Percentiles rank a stretch among this genome's conserved stretches.
Evolutionary conservation across 2,329 filamentous ascomycete genomes (phyloP).

Genomic region (Xylaria sp.): DNA sequence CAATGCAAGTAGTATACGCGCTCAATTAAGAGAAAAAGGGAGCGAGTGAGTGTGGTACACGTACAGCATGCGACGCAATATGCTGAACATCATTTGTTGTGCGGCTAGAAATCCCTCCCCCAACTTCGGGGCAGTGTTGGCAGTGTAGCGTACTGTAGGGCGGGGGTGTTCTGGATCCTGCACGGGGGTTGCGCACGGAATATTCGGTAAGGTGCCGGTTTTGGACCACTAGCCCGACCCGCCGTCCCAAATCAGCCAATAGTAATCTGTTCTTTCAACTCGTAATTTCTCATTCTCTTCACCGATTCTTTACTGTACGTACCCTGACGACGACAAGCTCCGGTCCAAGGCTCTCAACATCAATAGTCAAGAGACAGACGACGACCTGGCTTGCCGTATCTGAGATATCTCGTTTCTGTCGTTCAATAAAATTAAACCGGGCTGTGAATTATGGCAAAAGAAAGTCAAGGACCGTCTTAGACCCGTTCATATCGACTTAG

Average conservation of each 20-base stretch:
- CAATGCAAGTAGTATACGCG: not conserved
- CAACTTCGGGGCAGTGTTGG: not conserved
- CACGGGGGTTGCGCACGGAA: slow-evolving; percentile 1
- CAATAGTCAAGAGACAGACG: not conserved
- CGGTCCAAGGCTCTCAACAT: not conserved
- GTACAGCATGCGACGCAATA: not conserved
- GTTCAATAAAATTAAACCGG: not conserved
- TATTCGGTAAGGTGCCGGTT: slow-evolving; percentile 18
- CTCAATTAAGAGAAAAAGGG: not conserved
- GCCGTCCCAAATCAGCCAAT: slow-evolving; percentile 40
- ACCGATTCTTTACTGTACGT: slow-evolving; percentile 43
- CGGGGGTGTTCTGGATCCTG: not conserved
- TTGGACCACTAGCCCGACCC: slow-evolving; percentile 23
- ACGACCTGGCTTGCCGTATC: not conserved
- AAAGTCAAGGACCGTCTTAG: not conserved
- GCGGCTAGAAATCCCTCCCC: slow-evolving; percentile 3
- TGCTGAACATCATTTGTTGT: slow-evolving; percentile 6
- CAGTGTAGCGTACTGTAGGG: not conserved
- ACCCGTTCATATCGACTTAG: not conserved
- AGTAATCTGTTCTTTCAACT: slow-evolving; percentile 27
- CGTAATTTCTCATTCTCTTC: slow-evolving; percentile 41
- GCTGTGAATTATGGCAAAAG: not conserved
- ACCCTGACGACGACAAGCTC: not conserved
- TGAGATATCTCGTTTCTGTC: not conserved
- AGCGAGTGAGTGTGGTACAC: not conserved